A percentile compares a stretch with the other conserved stretches of the same genome.
Conservation (phyloP, 306 rosid genomes). For the Ochetophila trinervis region DNA sequence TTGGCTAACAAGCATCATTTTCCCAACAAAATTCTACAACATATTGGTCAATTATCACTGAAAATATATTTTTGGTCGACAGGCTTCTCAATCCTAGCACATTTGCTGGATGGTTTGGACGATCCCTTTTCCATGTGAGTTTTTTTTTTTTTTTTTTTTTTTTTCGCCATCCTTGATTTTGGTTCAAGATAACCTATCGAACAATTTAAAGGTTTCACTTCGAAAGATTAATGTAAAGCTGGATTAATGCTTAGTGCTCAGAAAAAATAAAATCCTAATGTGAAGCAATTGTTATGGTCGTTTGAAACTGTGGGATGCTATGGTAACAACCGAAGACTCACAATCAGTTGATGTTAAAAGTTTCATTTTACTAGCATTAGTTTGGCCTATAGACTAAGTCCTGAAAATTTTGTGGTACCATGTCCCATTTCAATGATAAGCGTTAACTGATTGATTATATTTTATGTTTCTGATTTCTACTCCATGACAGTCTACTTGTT, state of each 20-base stretch:
- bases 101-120: constrained; percentile 98
- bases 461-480: neutral
- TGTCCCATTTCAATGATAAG: no score
- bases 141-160: constrained; percentile 15
- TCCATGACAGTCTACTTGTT: no score
- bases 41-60: constrained; percentile 2
- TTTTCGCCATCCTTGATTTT: neutral
- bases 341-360: neutral
- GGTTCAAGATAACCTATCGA: no score
- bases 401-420: neutral
- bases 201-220: no score
- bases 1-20: no score
- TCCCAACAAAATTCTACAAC: neutral
- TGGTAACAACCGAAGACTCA: neutral
- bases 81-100: constrained; percentile 97
- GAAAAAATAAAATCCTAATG: neutral
- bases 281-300: neutral
- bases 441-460: neutral
- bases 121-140: constrained; percentile 97
- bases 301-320: neutral
- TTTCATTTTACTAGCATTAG: neutral
- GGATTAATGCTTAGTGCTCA: no score
- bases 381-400: neutral
- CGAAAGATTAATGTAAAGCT: no score
- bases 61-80: constrained; percentile 30